Evolutionary conservation across 192 early-diverging fungal genomes (phyloP), one percentile per base, ranked within the genome.

Genomic region (Backusella tuberculispora): DNA sequence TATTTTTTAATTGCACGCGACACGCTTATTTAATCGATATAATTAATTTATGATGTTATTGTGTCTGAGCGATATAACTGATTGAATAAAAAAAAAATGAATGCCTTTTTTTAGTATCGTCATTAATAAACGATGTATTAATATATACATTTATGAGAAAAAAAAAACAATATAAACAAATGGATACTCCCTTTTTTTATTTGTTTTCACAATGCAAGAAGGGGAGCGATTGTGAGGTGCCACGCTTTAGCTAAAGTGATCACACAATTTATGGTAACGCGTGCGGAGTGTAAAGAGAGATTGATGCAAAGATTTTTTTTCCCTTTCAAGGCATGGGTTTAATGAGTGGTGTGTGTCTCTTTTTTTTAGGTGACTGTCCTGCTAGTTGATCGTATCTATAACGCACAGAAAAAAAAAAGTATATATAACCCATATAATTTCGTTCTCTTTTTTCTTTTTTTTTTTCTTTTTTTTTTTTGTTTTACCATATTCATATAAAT

Each of bases 291-390:
- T 50, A 50, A 50, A 50, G 47, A 50, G n/a, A n/a, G 47, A 50
- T 50, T 50, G 47, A 50, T 50, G 47, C 47, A 50, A 50, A 50
- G 47, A 50, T 50, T 50, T 48, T 48, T 45, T 48, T 48, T 48
- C 14, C 46, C 46, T 17, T 48, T 48, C 46, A 48, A 48, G 46
- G 46, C 46, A 48, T 48, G 46, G 46, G 46, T 48, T 48, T 48
- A 15, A 48, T 48, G 46, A 12, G 9, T 10, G 46, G 46, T 48
- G 46, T 48, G 46, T 48, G 46, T 48, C 14, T 34, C 29, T 34
- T 2, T 34, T 34, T 34, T 34, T 34, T 34, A 34, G 46, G 46
- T 48, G 46, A 48, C 46, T 48, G 46, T 48, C 14, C 45, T 9
- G 8, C 46, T 17, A 48, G 15, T 48, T 48, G 46, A 48, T 48